phyloP scores from a whole-genome alignment of 441 rosid species.

The Gossypium gossypioides region DNA sequence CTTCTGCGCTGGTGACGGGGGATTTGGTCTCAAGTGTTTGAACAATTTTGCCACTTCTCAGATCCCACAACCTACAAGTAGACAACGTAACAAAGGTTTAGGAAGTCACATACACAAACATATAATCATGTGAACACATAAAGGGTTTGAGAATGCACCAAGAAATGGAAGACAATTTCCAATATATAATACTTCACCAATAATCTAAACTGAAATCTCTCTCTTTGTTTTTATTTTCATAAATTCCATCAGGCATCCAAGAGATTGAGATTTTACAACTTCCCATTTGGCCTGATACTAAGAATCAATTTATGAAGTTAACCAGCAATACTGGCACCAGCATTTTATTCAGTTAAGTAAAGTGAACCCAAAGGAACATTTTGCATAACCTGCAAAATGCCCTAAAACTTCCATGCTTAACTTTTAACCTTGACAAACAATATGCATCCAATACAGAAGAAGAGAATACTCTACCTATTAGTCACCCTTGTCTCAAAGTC shows the following conservation, averaged over 20 bases:
- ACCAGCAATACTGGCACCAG: neutral
- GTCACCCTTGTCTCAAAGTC: neutral
- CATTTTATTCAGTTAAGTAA: neutral
- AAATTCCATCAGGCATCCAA: neutral
- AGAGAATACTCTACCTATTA: neutral
- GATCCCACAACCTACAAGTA: conserved; percentile 68
- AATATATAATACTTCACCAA: neutral
- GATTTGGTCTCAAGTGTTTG: conserved; percentile 74
- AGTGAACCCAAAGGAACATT: neutral
- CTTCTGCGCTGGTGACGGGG: conserved; percentile 89
- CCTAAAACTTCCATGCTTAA: neutral
- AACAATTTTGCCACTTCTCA: conserved; percentile 71
- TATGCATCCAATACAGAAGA: neutral
- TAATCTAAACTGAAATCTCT: neutral
- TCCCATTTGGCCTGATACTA: neutral
- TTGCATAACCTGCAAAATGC: neutral
- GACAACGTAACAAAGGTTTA: neutral
- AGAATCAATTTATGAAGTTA: neutral
- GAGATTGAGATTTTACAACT: neutral
- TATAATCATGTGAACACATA: neutral
- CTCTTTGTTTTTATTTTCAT: neutral
- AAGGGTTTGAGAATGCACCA: neutral
- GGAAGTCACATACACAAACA: neutral
- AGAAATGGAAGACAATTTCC: neutral
- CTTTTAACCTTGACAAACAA: conserved; percentile 3